Evolutionary conservation across 192 early-diverging fungal genomes (phyloP).

Genomic region (Entophlyctis helioformis): DNA sequence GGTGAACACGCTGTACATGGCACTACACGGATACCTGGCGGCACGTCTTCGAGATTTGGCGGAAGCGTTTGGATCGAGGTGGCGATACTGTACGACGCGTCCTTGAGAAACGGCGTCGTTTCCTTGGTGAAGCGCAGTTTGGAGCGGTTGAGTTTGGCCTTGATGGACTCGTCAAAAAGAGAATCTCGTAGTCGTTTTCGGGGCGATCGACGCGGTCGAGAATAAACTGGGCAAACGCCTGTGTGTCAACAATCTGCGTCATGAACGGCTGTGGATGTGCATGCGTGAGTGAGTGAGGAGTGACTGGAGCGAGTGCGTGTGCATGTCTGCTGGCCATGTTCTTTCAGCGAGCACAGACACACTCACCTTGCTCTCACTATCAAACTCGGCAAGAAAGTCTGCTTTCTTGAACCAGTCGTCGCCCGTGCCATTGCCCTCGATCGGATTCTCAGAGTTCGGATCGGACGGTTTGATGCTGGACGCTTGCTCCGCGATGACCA

Average conservation of each 20-base stretch:
- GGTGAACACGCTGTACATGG: no score
- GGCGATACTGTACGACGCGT: slow-evolving; percentile 14
- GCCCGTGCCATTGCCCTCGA: no score
- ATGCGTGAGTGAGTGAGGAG: no score
- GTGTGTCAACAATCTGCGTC: slow-evolving; percentile 52
- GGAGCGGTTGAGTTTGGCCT: slow-evolving; percentile 66
- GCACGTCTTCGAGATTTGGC: slow-evolving; percentile 20
- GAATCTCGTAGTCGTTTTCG: slow-evolving; percentile 51
- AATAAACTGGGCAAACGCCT: slow-evolving; percentile 70
- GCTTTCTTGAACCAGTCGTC: slow-evolving; percentile 48
- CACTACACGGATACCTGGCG: slow-evolving; percentile 8
- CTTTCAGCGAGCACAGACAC: background rate
- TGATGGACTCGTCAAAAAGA: slow-evolving; percentile 76
- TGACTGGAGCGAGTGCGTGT: no score
- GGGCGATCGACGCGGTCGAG: slow-evolving; percentile 54
- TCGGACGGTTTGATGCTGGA: slow-evolving; percentile 14
- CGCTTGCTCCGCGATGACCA: no score
- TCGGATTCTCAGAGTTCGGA: slow-evolving; percentile 16
- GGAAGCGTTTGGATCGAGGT: background rate
- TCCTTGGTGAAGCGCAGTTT: slow-evolving; percentile 63
- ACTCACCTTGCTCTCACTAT: slow-evolving; percentile 38
- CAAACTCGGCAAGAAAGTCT: slow-evolving; percentile 41
- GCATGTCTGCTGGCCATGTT: no score
- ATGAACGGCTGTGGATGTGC: slow-evolving; percentile 37
- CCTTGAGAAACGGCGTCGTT: slow-evolving; percentile 39